Conservation (phyloP, 2,329 filamentous ascomycete genomes). For the Eurotiales sp. region DNA sequence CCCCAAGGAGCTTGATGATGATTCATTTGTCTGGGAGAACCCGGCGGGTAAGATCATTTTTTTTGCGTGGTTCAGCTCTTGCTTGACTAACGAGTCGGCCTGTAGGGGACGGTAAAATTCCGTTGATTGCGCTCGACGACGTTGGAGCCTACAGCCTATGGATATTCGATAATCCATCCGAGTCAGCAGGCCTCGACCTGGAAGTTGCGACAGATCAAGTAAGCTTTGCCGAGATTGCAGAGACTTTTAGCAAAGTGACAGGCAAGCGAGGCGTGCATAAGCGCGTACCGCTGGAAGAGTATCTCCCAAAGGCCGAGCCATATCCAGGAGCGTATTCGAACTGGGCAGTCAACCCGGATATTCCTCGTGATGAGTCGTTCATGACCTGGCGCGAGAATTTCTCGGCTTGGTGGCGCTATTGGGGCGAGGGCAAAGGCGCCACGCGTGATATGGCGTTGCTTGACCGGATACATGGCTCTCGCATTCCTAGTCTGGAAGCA, state of each 20-base stretch:
- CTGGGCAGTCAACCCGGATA: neutral
- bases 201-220: conserved; percentile 18
- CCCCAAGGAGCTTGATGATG: conserved; percentile 16
- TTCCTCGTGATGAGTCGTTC: conserved; percentile 12
- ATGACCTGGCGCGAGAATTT: conserved; percentile 14
- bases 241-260: conserved; percentile 7
- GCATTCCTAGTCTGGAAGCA: conserved; percentile 10
- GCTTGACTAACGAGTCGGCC: neutral
- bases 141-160: conserved; percentile 18
- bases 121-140: conserved; percentile 20
- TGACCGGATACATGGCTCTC: neutral
- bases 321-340: conserved; percentile 11
- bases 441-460: conserved; percentile 12
- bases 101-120: conserved; percentile 13
- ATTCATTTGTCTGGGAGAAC: conserved; percentile 17
- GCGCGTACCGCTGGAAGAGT: conserved; percentile 5
- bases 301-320: conserved; percentile 10
- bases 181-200: conserved; percentile 17
- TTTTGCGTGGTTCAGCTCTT: neutral
- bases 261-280: conserved; percentile 10
- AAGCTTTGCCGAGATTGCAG: conserved; percentile 9
- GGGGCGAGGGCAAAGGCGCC: conserved; percentile 10
- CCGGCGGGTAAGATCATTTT: conserved; percentile 2
- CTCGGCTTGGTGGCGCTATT: conserved; percentile 14
- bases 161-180: conserved; percentile 18